Evolutionary conservation across 2,329 filamentous ascomycete species (phyloP).

Genomic region (Alternaria arborescens): DNA sequence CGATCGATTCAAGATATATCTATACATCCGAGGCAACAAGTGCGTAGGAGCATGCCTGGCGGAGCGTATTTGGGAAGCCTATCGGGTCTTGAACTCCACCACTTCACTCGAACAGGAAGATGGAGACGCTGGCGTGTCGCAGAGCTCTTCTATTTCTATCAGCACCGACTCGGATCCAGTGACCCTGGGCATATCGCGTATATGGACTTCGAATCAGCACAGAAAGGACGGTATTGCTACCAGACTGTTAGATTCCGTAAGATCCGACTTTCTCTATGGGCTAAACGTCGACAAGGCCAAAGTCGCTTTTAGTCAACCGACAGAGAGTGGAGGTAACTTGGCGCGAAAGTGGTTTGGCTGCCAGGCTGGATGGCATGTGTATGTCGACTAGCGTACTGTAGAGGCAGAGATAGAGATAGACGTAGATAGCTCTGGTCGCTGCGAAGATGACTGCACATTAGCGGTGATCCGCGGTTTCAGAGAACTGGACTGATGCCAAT

Average conservation of each 20-base stretch:
- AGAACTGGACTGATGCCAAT: not conserved
- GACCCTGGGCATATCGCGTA: slow-evolving; percentile 69
- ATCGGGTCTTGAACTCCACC: slow-evolving; percentile 55
- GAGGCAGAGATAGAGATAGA: not conserved
- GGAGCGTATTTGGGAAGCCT: slow-evolving; percentile 67
- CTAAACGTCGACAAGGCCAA: slow-evolving; percentile 63
- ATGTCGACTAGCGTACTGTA: slow-evolving; percentile 60
- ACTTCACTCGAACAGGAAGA: slow-evolving; percentile 27
- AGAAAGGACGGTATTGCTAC: slow-evolving; percentile 66
- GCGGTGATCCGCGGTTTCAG: not conserved
- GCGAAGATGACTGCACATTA: not conserved
- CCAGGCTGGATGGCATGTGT: slow-evolving; percentile 67
- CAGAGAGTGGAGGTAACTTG: slow-evolving; percentile 66
- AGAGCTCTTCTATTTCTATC: slow-evolving; percentile 54
- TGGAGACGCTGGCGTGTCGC: slow-evolving; percentile 22
- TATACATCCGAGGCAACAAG: slow-evolving; percentile 68
- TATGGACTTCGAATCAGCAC: slow-evolving; percentile 69
- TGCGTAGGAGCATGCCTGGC: slow-evolving; percentile 70
- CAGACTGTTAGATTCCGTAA: slow-evolving; percentile 64
- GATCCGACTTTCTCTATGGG: slow-evolving; percentile 64
- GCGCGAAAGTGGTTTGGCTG: slow-evolving; percentile 66
- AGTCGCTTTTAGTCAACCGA: slow-evolving; percentile 73
- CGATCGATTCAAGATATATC: slow-evolving; percentile 66
- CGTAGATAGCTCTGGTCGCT: not conserved
- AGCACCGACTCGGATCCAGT: slow-evolving; percentile 56